Base-by-base conservation (phyloP, 805 yeast genomes). In the Wickerhamiella spandovensis region DNA sequence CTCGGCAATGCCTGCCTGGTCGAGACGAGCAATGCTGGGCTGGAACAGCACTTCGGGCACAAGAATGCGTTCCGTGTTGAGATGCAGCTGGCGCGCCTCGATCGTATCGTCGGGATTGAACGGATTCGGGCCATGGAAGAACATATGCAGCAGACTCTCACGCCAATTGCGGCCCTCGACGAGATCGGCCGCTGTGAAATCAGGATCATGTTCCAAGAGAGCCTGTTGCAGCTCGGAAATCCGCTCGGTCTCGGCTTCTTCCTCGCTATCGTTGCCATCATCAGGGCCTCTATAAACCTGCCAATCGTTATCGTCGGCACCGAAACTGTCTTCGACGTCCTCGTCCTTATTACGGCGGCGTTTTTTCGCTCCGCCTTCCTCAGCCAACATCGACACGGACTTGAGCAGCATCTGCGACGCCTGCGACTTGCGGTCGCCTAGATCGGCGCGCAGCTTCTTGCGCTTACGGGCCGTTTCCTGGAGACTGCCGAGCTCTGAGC, bases 271-370 rank as follows among this genome's bases (percentile, higher is more conserved):
- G 56, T 88, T 85, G 23, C 81, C 53, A 8, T 50, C 54, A 24
- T 49, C 51, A n/a, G 41, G 48, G 9, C 43, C 46, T 21, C 39
- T 76, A 63, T 90, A 90, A 17, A 87, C 81, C 21, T 83, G 78
- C 97, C 97, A 90, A 65, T 92, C 98, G 50, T 84, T 95, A 62
- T 90, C 97, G 60, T 87, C 81, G 2, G 95, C 89, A 51, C 97
- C 97, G 66, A 90, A 89, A 0, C 89, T 85, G 66, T 90, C 97
- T 59, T 80, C 86, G 15, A 94, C 95, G 64, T 87, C 97, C 57
- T 85, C 86, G 60, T 86, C 95, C 13, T 53, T 55, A n/a, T 51
- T 48, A 6, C 49, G 46, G 28, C 52, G 48, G 21, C 64, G 43
- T 61, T 50, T 48, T 55, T 57, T 46, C 58, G 41, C 59, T 30